Conservation (phyloP, 129 eudicot genomes). For the Escallonia rubra region DNA sequence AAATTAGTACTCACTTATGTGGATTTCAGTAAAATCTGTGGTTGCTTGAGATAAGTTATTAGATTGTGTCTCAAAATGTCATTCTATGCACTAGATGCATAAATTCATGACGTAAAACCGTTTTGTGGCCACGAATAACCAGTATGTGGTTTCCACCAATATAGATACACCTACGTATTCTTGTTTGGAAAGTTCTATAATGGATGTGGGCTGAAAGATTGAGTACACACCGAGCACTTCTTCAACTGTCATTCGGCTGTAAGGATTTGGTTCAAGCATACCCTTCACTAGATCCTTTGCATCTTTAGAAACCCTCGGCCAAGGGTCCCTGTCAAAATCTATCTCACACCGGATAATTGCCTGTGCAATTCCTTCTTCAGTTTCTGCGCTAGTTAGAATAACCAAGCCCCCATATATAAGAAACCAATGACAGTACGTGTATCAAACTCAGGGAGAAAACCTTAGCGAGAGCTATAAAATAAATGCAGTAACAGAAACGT, state of each 20-base stretch:
- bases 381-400: constrained; percentile 54
- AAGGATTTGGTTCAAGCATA: constrained; percentile 72
- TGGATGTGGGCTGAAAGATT: no score
- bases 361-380: constrained; percentile 96
- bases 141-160: no score
- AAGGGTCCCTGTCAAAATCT: constrained; percentile 79
- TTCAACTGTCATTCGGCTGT: constrained; percentile 53
- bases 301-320: constrained; percentile 75
- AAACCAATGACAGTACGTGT: background rate
- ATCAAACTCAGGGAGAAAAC: background rate
- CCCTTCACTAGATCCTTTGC: constrained; percentile 76
- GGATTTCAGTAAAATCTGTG: no score
- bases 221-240: constrained; percentile 68
- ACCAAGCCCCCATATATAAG: constrained; percentile 34
- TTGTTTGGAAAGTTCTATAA: no score
- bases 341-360: constrained; percentile 66
- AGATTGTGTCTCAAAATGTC: no score
- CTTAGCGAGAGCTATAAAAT: background rate
- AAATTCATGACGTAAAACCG: no score
- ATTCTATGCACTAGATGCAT: no score
- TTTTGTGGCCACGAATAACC: no score
- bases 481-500: no score
- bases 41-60: no score
- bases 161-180: no score
- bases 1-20: no score